phyloP scores from a whole-genome alignment of 768 basidiomycete genomes.

The Gymnopilus dilepis region DNA sequence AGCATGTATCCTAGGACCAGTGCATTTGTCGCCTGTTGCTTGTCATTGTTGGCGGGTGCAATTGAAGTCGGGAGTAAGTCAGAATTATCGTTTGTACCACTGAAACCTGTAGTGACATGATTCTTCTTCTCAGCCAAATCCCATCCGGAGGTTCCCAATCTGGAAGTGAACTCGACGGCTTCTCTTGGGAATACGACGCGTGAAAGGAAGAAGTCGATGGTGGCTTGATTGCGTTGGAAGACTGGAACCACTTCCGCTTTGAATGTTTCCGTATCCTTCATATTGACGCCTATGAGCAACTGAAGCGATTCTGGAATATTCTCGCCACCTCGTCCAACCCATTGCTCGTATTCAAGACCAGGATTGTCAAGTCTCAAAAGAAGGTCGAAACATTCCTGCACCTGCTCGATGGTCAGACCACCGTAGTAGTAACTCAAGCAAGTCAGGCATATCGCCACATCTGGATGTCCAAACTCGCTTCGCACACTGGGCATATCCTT shows the following conservation, averaged over 20 bases:
- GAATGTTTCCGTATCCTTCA: slow-evolving; percentile 32
- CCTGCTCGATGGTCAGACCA: slow-evolving; percentile 45
- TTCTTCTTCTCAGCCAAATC: slow-evolving; percentile 49
- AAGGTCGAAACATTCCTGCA: slow-evolving; percentile 41
- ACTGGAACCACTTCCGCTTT: slow-evolving; percentile 33
- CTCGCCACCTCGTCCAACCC: slow-evolving; percentile 32
- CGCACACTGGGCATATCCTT: slow-evolving; percentile 49
- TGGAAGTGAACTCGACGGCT: slow-evolving; percentile 51
- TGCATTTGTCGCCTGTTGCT: slow-evolving; percentile 53
- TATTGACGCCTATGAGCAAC: slow-evolving; percentile 45
- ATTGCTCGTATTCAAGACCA: slow-evolving; percentile 43
- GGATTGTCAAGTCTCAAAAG: slow-evolving; percentile 48
- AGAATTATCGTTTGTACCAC: slow-evolving; percentile 58
- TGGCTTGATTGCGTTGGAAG: slow-evolving; percentile 41
- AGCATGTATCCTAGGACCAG: slow-evolving; percentile 44
- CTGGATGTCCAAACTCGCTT: slow-evolving; percentile 60
- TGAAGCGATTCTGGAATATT: slow-evolving; percentile 36
- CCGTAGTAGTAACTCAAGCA: slow-evolving; percentile 55
- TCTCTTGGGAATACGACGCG: slow-evolving; percentile 54
- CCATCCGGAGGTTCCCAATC: slow-evolving; percentile 55
- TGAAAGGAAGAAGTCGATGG: slow-evolving; percentile 52
- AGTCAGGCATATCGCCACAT: slow-evolving; percentile 49
- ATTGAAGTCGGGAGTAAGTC: slow-evolving; percentile 43
- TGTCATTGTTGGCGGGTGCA: slow-evolving; percentile 29
- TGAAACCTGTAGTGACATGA: slow-evolving; percentile 52